Percentiles rank a stretch among this genome's conserved stretches.
Conservation (phyloP, 2,329 filamentous ascomycete species). For the Cladosporium velox region DNA sequence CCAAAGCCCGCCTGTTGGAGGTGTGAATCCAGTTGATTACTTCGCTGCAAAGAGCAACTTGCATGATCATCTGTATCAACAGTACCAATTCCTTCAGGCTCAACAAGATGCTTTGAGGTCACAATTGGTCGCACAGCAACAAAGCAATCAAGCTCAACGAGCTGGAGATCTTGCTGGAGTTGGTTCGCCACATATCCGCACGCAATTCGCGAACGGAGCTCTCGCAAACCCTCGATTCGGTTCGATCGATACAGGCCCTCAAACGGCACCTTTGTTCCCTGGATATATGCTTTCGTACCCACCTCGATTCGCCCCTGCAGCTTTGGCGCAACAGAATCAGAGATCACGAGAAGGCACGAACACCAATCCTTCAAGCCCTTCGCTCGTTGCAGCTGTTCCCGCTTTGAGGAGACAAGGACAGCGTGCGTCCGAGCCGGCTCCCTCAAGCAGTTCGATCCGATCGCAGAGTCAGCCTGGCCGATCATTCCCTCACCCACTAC, state of each 20-base stretch:
- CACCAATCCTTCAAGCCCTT: constrained; percentile 53
- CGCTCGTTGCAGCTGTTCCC: constrained; percentile 46
- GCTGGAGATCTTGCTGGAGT: constrained; percentile 40
- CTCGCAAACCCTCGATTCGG: constrained; percentile 32
- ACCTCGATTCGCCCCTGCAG: constrained; percentile 43
- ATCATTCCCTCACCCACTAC: constrained; percentile 42
- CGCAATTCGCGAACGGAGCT: constrained; percentile 33
- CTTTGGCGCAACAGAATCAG: constrained; percentile 39
- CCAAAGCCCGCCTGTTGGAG: constrained; percentile 46
- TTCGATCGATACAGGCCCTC: constrained; percentile 35
- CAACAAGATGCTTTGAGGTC: constrained; percentile 41
- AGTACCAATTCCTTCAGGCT: constrained; percentile 43
- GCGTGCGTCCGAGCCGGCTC: constrained; percentile 47
- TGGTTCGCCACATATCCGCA: constrained; percentile 43
- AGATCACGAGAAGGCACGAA: constrained; percentile 47
- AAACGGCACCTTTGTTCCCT: constrained; percentile 41
- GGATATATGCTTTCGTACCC: constrained; percentile 48
- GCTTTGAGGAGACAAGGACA: constrained; percentile 46
- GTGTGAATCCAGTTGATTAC: constrained; percentile 42
- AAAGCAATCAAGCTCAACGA: constrained; percentile 40
- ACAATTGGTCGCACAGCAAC: constrained; percentile 46
- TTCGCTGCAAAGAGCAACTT: constrained; percentile 45
- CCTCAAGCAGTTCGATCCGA: constrained; percentile 42
- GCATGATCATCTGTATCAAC: constrained; percentile 52
- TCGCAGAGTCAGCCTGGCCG: constrained; percentile 55